A percentile compares a stretch with the other conserved stretches of the same genome.
phyloP scores from a whole-genome alignment of 352 stramenopile species.

The Phytophthora ohioensis region DNA sequence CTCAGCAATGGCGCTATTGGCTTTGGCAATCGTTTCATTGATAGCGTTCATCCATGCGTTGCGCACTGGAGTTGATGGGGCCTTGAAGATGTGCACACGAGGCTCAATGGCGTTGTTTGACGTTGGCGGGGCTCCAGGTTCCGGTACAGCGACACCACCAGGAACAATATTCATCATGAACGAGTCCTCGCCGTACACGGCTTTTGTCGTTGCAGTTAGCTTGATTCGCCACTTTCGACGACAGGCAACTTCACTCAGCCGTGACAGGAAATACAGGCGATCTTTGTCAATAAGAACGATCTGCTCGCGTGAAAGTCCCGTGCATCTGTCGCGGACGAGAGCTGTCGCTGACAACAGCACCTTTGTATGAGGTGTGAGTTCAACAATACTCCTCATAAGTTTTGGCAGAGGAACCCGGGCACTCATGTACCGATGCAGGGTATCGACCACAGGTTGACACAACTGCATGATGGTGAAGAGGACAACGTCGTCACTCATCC shows the following conservation, averaged over 20 bases:
- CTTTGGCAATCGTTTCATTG: slow-evolving; percentile 54
- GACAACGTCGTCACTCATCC: slow-evolving; percentile 90
- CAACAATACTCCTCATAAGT: slow-evolving; percentile 80
- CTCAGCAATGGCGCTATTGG: slow-evolving; percentile 29
- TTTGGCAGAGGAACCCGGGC: slow-evolving; percentile 74
- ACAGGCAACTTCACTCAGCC: slow-evolving; percentile 73
- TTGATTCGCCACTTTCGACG: slow-evolving; percentile 75
- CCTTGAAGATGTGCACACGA: slow-evolving; percentile 66
- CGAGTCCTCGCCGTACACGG: slow-evolving; percentile 79
- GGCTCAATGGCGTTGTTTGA: slow-evolving; percentile 31
- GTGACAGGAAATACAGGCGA: slow-evolving; percentile 69
- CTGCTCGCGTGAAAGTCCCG: slow-evolving; percentile 77
- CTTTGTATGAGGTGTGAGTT: slow-evolving; percentile 79
- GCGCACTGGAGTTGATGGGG: slow-evolving; percentile 65
- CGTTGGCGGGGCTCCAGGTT: slow-evolving; percentile 26
- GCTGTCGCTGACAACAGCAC: slow-evolving; percentile 75
- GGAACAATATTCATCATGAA: slow-evolving; percentile 83
- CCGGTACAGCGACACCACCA: slow-evolving; percentile 40
- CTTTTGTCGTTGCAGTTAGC: slow-evolving; percentile 59
- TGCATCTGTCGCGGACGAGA: slow-evolving; percentile 82
- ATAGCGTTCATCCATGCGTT: slow-evolving; percentile 78
- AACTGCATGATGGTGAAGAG: slow-evolving; percentile 89
- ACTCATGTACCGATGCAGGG: slow-evolving; percentile 85
- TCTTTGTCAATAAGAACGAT: slow-evolving; percentile 81
- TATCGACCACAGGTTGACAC: slow-evolving; percentile 85